Evolutionary conservation across 495 filamentous ascomycete genomes (phyloP), one percentile per base, ranked within the genome.

Genomic region (Podospora appendiculata): DNA sequence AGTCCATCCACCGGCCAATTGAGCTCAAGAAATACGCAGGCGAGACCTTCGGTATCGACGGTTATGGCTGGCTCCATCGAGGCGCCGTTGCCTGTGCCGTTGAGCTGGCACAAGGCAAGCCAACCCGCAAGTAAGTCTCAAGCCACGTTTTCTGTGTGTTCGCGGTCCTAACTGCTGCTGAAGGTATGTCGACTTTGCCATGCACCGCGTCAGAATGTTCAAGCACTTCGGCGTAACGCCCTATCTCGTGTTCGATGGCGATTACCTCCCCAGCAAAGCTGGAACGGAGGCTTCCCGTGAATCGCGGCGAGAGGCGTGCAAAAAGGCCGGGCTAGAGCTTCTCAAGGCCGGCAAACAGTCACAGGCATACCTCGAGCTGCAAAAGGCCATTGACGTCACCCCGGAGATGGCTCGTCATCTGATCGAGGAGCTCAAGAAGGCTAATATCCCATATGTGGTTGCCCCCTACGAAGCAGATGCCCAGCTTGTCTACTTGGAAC

Each of bases 391-490:
- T 47, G 94, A 99, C 69, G 86, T 99, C 11, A 97, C 91, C 0
- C 92, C 94, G 1, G 81, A 90, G 58, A 97, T 99, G 94, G 93
- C 94, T 19, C 78, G 88, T 4, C 79, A 88, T 58, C 69, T 97
- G 17, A 99, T 99, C 54, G 90, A 96, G 51, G 90, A 92, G 61
- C 73, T 96, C 56, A 95, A 92, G 69, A 77, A 78, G 52, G 70
- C 83, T 57, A 77, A 84, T 17, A 80, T 99, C 6, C 79, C 86
- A 52, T 97, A 95, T 61, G 78, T 97, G 38, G 94, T 99, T 33
- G 94, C 94, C 4, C 94, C 94, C 1, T 99, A 96, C 61, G 94
- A 99, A 72, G 94, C 94, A 8, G 94, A 99, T 69, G 87, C 93
- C 6, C 94, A 99, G 69, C 75, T 99, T 50, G 91, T 87, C 12